Percentiles rank a stretch among this genome's conserved stretches.
These are phyloP conservation scores for Penicillium sp. DNA, from an alignment of 2,329 filamentous ascomycete genomes.

Conservation along the genomic window DNA sequence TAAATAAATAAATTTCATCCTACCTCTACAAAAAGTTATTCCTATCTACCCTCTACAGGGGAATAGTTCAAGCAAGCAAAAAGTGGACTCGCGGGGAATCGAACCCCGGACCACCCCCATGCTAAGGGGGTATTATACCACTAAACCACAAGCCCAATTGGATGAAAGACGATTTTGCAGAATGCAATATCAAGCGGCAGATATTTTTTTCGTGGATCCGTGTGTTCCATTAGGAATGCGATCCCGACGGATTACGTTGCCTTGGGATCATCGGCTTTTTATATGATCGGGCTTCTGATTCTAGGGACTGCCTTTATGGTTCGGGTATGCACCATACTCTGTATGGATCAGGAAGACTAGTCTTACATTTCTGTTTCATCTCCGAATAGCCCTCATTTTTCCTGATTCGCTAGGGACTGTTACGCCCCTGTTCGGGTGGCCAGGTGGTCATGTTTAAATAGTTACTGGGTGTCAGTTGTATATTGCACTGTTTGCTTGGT, in stretches of 20 bases:
- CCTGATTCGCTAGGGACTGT: too few relatives aligned
- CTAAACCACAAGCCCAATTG: slow-evolving; percentile 42
- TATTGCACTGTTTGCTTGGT: too few relatives aligned
- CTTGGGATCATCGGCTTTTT: not conserved
- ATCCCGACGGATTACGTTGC: slow-evolving; percentile 5
- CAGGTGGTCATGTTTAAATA: too few relatives aligned
- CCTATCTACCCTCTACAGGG: not conserved
- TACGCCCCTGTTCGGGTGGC: too few relatives aligned
- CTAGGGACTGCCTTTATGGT: not conserved
- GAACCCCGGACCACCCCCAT: slow-evolving; percentile 49
- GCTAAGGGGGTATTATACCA: slow-evolving; percentile 50
- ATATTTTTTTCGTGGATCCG: not conserved
- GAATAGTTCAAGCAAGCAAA: not conserved
- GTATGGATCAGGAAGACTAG: not conserved
- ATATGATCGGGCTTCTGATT: not conserved
- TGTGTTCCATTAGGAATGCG: not conserved
- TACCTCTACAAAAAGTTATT: too few relatives aligned
- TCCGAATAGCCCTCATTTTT: not conserved
- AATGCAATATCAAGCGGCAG: not conserved
- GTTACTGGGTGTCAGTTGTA: too few relatives aligned
- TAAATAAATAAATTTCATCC: not conserved
- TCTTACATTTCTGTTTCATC: not conserved
- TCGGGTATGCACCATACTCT: not conserved
- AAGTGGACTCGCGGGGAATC: slow-evolving; percentile 49
- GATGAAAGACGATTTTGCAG: not conserved